These are phyloP conservation scores for Cochlearia excelsa DNA, from an alignment of 345 rosid genomes.

Conservation along the genomic window DNA sequence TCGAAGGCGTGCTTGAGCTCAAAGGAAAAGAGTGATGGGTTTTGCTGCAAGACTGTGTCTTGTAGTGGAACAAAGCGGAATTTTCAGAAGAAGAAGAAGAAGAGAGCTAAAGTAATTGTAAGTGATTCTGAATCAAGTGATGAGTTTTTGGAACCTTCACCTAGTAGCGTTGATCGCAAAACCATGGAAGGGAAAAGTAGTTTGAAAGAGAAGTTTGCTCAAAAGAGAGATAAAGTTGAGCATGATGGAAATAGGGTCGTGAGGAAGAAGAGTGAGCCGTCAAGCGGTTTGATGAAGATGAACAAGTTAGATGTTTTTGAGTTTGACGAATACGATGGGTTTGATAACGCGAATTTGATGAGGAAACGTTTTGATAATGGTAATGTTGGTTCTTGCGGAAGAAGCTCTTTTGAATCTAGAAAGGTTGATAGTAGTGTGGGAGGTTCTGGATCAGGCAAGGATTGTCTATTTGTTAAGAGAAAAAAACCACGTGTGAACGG, in stretches of 20 bases:
- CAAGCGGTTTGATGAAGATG: constrained; percentile 17
- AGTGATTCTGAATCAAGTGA: constrained; percentile 86
- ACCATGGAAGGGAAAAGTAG: not conserved
- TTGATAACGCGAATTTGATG: constrained; percentile 45
- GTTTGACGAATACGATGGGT: constrained; percentile 78
- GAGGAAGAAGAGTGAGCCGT: too few species aligned
- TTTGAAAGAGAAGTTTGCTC: constrained; percentile 40
- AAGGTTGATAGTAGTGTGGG: constrained; percentile 43
- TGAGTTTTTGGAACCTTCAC: constrained; percentile 27
- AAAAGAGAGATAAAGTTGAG: constrained; percentile 42
- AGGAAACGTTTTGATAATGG: constrained; percentile 45
- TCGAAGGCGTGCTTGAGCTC: constrained; percentile 60
- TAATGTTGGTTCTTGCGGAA: constrained; percentile 39
- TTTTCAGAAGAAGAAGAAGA: constrained; percentile 39
- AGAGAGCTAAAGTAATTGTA: constrained; percentile 57
- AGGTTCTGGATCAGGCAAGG: constrained; percentile 57
- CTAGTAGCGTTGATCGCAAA: too few species aligned
- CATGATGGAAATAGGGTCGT: too few species aligned
- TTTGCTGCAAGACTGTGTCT: too few species aligned
- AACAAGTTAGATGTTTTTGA: constrained; percentile 72
- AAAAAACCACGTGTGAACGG: constrained; percentile 43
- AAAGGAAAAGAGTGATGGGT: constrained; percentile 54
- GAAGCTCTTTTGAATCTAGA: constrained; percentile 35
- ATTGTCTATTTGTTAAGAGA: constrained; percentile 47
- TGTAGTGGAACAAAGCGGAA: constrained; percentile 30